phyloP scores from a whole-genome alignment of 805 yeast genomes.

The Candida railenensis region DNA sequence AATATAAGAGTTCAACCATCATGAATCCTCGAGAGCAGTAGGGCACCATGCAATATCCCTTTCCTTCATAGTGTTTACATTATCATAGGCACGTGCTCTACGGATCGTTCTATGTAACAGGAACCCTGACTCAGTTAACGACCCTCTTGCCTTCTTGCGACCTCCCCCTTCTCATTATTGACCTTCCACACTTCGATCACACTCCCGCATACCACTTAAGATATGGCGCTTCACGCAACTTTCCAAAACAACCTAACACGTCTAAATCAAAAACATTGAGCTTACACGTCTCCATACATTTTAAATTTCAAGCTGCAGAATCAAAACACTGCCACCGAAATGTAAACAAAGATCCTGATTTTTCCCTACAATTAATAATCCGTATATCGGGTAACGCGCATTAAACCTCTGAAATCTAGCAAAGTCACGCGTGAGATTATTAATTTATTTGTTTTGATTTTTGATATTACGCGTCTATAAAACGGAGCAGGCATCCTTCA shows the following conservation, averaged over 20 bases:
- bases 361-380: not conserved
- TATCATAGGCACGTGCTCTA: too few species aligned
- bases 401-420: not conserved
- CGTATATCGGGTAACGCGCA: constrained; percentile 1
- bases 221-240: not conserved
- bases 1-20: too few species aligned
- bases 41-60: too few species aligned
- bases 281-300: not conserved
- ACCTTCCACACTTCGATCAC: too few species aligned
- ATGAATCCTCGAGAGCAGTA: too few species aligned
- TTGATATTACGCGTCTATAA: not conserved
- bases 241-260: constrained; percentile 1
- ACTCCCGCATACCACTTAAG: too few species aligned
- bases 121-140: too few species aligned
- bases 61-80: too few species aligned
- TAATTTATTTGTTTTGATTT: constrained; percentile 5
- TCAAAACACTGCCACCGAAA: not conserved
- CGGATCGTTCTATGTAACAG: too few species aligned
- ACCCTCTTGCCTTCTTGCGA: too few species aligned
- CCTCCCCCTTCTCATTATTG: too few species aligned
- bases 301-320: not conserved
- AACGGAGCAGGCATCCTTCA: not conserved
- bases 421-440: not conserved
- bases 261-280: not conserved
- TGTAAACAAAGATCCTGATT: constrained; percentile 5